Evolutionary conservation across 2,329 filamentous ascomycete species (phyloP).

Genomic region (Fusarium brevicatenulatum): DNA sequence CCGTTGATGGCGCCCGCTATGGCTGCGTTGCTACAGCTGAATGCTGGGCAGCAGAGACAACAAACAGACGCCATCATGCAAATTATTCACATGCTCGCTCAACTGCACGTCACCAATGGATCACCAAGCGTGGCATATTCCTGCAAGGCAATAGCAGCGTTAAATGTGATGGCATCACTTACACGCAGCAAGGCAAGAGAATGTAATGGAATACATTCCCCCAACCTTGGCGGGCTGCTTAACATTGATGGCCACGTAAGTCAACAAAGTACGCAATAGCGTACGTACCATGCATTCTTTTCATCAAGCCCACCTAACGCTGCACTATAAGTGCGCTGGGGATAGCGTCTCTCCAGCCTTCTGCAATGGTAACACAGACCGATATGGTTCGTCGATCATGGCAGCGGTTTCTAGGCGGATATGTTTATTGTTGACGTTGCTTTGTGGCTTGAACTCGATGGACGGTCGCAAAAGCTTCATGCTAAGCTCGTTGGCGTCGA

Average conservation of each 20-base stretch:
- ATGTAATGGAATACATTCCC: constrained; percentile 5
- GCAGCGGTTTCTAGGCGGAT: constrained; percentile 19
- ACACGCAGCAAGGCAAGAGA: background rate
- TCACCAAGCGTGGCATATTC: background rate
- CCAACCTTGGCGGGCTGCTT: background rate
- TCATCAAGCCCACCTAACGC: background rate
- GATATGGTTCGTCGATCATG: constrained; percentile 11
- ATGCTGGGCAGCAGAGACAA: constrained; percentile 12
- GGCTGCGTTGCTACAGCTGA: constrained; percentile 30
- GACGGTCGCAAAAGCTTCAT: constrained; percentile 4
- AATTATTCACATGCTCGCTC: background rate
- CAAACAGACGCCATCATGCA: constrained; percentile 16
- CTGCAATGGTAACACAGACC: constrained; percentile 3
- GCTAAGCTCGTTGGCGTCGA: background rate
- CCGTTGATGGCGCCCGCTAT: constrained; percentile 26
- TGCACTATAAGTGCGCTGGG: background rate
- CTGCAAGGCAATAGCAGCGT: background rate
- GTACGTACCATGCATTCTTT: constrained; percentile 31
- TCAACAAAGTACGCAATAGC: constrained; percentile 23
- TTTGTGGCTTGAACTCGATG: constrained; percentile 20
- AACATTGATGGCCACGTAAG: background rate
- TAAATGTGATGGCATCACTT: background rate
- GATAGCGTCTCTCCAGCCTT: constrained; percentile 15
- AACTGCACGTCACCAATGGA: background rate
- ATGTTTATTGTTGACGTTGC: constrained; percentile 25